Percentiles rank a stretch among this genome's conserved stretches.
Conservation (phyloP, 78 protist genomes). For the Cavenderia fasciculata region DNA sequence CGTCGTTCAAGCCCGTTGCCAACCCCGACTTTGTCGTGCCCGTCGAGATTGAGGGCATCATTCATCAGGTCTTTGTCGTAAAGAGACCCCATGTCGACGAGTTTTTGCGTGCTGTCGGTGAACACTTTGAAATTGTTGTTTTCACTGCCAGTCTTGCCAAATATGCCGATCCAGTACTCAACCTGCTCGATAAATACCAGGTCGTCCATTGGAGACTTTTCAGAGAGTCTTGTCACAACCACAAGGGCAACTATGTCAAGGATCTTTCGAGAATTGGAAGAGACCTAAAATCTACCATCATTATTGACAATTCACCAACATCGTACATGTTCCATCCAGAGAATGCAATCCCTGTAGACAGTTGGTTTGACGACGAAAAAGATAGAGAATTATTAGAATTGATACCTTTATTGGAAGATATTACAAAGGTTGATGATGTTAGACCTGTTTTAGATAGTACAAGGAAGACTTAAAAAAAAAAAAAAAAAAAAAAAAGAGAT, state of each 20-base stretch:
- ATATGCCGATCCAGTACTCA: constrained; percentile 96
- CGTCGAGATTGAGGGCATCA: constrained; percentile 81
- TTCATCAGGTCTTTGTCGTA: constrained; percentile 84
- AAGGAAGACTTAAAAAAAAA: too few relatives aligned
- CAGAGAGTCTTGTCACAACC: constrained; percentile 85
- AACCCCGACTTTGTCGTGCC: constrained; percentile 81
- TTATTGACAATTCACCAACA: constrained; percentile 92
- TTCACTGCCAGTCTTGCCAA: constrained; percentile 93
- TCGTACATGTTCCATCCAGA: constrained; percentile 90
- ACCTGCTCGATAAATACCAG: constrained; percentile 82
- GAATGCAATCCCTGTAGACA: constrained; percentile 89
- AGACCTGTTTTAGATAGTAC: constrained; percentile 78
- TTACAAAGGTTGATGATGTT: constrained; percentile 73
- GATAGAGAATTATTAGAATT: constrained; percentile 88
- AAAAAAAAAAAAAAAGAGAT: constrained; percentile 17
- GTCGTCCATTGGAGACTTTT: constrained; percentile 82
- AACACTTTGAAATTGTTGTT: constrained; percentile 89
- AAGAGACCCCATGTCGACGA: constrained; percentile 93
- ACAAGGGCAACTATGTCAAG: constrained; percentile 85
- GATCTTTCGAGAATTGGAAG: constrained; percentile 86
- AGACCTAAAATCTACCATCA: constrained; percentile 78
- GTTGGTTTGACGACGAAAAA: constrained; percentile 89
- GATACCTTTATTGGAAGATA: constrained; percentile 81
- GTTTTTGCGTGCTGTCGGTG: constrained; percentile 75
- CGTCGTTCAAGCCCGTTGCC: constrained; percentile 82